Percentiles rank a stretch among this genome's conserved stretches.
phyloP scores from a whole-genome alignment of 257 asterid genomes.

The Nicotiana sylvestris region DNA sequence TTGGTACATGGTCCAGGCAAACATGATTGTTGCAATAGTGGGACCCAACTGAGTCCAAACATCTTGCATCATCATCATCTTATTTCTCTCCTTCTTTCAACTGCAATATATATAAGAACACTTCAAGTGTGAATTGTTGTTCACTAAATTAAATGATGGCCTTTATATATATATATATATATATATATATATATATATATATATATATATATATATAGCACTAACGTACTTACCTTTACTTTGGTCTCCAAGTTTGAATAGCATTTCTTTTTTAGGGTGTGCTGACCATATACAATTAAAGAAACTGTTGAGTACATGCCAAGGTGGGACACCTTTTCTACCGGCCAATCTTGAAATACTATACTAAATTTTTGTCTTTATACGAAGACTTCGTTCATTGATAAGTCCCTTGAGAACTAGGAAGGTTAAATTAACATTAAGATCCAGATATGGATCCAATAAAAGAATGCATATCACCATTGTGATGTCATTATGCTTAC shows the following conservation, averaged over 20 bases:
- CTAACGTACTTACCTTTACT: not conserved
- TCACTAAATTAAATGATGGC: not conserved
- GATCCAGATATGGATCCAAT: not conserved
- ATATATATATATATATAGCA: not conserved
- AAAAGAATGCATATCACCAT: not conserved
- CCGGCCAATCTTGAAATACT: not conserved
- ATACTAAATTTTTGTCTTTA: not conserved
- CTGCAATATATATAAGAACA: too few species aligned
- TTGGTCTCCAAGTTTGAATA: not conserved
- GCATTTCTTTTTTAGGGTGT: not conserved
- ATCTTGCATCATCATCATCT: not conserved
- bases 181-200: too few species aligned
- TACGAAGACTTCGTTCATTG: not conserved
- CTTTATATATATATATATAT: too few species aligned
- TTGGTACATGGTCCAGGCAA: not conserved
- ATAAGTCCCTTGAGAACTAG: not conserved
- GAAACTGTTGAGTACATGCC: not conserved
- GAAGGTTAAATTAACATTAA: not conserved
- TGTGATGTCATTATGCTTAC: not conserved
- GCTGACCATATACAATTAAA: not conserved
- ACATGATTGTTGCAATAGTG: not conserved
- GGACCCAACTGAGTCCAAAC: slow-evolving; percentile 6
- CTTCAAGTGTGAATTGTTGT: not conserved
- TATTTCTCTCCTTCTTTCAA: too few species aligned
- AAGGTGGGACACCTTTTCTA: not conserved